Evolutionary conservation across 768 basidiomycete species (phyloP).

Genomic region (Cyclocybe cylindracea): DNA sequence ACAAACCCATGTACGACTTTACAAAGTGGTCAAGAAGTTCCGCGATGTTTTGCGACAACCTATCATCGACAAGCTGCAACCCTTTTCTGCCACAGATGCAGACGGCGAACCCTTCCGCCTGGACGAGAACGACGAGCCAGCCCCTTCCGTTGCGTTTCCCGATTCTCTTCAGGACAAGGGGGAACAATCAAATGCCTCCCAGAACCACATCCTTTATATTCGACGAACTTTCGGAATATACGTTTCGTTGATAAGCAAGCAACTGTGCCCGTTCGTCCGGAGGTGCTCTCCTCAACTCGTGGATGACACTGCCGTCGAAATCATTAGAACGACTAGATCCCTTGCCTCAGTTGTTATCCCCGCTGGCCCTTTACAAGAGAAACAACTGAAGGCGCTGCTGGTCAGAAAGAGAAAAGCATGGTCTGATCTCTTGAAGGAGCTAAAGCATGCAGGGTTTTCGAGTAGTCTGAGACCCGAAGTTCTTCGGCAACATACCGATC

Average conservation of each 20-base stretch:
- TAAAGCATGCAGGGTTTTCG: slow-evolving; percentile 78
- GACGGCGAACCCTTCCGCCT: slow-evolving; percentile 29
- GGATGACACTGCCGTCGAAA: slow-evolving; percentile 58
- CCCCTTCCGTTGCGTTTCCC: slow-evolving; percentile 13
- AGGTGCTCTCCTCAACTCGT: slow-evolving; percentile 40
- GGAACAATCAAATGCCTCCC: slow-evolving; percentile 2
- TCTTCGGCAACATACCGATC: slow-evolving; percentile 53
- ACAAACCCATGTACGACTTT: slow-evolving; percentile 86
- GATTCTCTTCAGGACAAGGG: neutral
- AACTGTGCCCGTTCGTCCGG: slow-evolving; percentile 43
- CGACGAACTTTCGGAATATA: slow-evolving; percentile 53
- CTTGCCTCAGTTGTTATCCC: slow-evolving; percentile 53
- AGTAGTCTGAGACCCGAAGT: slow-evolving; percentile 70
- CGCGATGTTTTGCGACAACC: slow-evolving; percentile 86
- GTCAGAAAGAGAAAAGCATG: slow-evolving; percentile 88
- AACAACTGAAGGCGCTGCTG: slow-evolving; percentile 70
- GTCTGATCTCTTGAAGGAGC: slow-evolving; percentile 87
- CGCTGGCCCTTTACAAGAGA: slow-evolving; percentile 46
- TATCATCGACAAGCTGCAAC: slow-evolving; percentile 40
- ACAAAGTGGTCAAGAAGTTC: slow-evolving; percentile 90
- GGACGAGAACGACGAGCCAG: neutral
- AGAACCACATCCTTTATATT: slow-evolving; percentile 49
- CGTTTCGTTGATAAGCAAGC: slow-evolving; percentile 39
- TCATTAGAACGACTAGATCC: slow-evolving; percentile 62
- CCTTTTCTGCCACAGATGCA: slow-evolving; percentile 32